phyloP scores from a whole-genome alignment of 2,329 filamentous ascomycete species.

The Colletotrichum echinochloae region DNA sequence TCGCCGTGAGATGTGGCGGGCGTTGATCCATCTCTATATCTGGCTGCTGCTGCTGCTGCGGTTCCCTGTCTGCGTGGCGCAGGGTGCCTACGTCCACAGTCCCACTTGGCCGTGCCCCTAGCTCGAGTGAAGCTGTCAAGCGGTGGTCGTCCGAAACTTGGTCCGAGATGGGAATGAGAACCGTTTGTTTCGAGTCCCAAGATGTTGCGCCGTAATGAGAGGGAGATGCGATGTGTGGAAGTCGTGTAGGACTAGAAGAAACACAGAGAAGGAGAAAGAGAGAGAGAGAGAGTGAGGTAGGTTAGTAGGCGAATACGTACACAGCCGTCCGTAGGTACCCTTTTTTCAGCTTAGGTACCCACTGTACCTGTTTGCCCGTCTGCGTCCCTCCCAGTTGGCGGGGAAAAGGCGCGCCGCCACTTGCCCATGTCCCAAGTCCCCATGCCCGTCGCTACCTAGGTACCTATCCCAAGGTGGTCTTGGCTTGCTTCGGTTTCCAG shows the following conservation, averaged over 20 bases:
- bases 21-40: neutral
- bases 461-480: slow-evolving; percentile 22
- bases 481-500: slow-evolving; percentile 24
- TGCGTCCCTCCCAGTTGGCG: neutral
- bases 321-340: neutral
- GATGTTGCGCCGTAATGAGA: neutral
- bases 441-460: neutral
- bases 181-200: neutral
- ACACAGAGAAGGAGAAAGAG: neutral
- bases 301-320: too few species aligned
- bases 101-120: slow-evolving; percentile 10
- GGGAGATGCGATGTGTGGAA: neutral
- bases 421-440: slow-evolving; percentile 15
- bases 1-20: neutral
- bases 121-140: slow-evolving; percentile 3
- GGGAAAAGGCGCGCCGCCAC: slow-evolving; percentile 31
- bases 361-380: too few species aligned
- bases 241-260: neutral
- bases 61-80: slow-evolving; percentile 33
- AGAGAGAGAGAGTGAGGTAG: too few species aligned
- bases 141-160: neutral
- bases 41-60: slow-evolving; percentile 22
- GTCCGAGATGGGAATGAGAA: neutral
- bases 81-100: slow-evolving; percentile 8
- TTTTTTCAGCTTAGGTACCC: neutral